Evolutionary conservation across 2,329 filamentous ascomycete genomes (phyloP), one percentile per base, ranked within the genome.

Genomic region (Aspergillus sp.): DNA sequence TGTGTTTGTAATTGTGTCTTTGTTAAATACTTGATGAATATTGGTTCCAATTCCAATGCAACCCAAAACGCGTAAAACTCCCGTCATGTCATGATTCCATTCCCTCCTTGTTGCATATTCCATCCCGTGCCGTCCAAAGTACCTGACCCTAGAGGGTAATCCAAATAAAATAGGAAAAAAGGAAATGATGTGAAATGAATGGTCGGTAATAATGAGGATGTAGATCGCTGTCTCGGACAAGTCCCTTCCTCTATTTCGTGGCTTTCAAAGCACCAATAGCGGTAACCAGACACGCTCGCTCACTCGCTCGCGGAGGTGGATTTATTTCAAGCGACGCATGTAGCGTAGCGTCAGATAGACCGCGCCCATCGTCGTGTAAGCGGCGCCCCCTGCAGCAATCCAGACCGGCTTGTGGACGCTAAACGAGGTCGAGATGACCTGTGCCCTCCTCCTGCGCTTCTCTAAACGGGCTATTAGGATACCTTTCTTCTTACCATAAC

Each of bases 261-360:
- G 13, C n/a, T 19, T 15, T 48, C 54, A 27, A 48, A 27, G 44
- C 47, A 49, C 44, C 36, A 49, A 30, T 42, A 13, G 21, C 25
- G 23, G 53, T 47, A 44, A 11, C n/a, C n/a, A n/a, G 41, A 19
- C 39, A 8, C 38, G 21, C 5, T n/a, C 17, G 23, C 39, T 36
- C 17, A 19, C 39, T 15, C 38, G 21, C 39, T 15, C 38, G 21
- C 39, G 32, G 11, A 11, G 19, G 23, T 27, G 30, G 21, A 8
- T 59, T 25, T 62, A 64, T 44, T 64, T 61, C 27, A 72, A 54
- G 13, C 61, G 71, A 41, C 67, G 70, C 59, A 75, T 58, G 47
- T 70, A 72, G 44, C 67, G 67, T 58, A 74, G 67, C 0, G 73
- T 73, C 11, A 75, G 64, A 54, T 69, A 73, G 4, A 73, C 68